Conservation (phyloP, 2,329 filamentous ascomycete genomes). For the Penicillium verrucosum region DNA sequence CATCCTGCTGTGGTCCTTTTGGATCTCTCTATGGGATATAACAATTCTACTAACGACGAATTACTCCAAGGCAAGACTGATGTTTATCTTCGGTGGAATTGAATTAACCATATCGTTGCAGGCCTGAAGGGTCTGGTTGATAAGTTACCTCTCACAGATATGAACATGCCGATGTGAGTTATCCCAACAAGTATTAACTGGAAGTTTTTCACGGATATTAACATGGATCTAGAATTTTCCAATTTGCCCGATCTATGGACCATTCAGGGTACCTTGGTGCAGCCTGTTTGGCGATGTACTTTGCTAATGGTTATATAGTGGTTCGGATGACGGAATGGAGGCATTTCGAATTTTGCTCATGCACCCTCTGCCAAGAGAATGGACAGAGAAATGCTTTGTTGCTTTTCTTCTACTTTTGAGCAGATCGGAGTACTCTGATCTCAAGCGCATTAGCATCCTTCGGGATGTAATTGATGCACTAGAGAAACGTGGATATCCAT, state of each 20-base stretch:
- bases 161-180: conserved; percentile 1
- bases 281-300: neutral
- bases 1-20: conserved; percentile 65
- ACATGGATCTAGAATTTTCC: neutral
- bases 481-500: conserved; percentile 42
- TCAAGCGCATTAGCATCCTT: conserved; percentile 38
- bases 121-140: conserved; percentile 57
- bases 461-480: conserved; percentile 32
- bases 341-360: conserved; percentile 61
- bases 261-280: neutral
- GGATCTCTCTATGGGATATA: conserved; percentile 60
- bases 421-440: conserved; percentile 51
- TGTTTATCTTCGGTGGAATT: neutral
- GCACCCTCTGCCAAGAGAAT: conserved; percentile 55
- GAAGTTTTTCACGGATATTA: neutral
- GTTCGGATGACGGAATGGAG: conserved; percentile 20
- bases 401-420: conserved; percentile 60
- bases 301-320: neutral
- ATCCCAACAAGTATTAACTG: neutral
- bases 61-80: conserved; percentile 41
- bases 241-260: neutral
- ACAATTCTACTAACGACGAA: conserved; percentile 34
- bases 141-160: neutral
- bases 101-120: conserved; percentile 22
- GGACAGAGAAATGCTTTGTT: conserved; percentile 64